A percentile compares a stretch with the other conserved stretches of the same genome.
These are phyloP conservation scores for Atalantia buxifolia DNA, from an alignment of 345 rosid species.

Conservation along the genomic window DNA sequence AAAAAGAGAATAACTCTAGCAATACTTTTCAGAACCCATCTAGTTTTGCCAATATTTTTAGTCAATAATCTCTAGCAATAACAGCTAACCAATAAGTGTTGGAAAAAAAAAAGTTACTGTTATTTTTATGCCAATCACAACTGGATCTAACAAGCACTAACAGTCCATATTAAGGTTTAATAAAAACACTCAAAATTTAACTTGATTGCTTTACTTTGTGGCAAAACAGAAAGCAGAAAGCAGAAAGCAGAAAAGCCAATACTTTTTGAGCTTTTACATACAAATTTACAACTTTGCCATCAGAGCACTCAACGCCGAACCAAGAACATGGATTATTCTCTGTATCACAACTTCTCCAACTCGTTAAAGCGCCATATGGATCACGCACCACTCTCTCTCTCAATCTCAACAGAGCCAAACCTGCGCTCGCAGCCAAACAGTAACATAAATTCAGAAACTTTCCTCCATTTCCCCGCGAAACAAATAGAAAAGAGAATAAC, in stretches of 20 bases:
- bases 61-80: neutral
- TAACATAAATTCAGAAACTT: neutral
- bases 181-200: neutral
- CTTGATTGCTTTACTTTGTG: neutral
- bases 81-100: neutral
- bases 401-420: slow-evolving; percentile 40
- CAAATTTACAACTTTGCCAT: slow-evolving; percentile 45
- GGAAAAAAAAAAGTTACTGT: neutral
- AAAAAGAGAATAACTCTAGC: too few relatives aligned
- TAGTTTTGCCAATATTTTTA: neutral
- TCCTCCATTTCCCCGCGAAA: slow-evolving; percentile 11
- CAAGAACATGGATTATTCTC: slow-evolving; percentile 47
- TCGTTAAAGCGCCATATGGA: slow-evolving; percentile 46
- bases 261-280: slow-evolving; percentile 21
- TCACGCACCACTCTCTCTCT: slow-evolving; percentile 38
- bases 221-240: too few relatives aligned
- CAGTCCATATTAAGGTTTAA: neutral
- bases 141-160: neutral
- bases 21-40: neutral
- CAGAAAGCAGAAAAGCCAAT: neutral
- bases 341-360: slow-evolving; percentile 36
- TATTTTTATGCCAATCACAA: neutral
- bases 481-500: neutral
- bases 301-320: slow-evolving; percentile 47
- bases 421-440: slow-evolving; percentile 26